Evolutionary conservation across 345 rosid genomes (phyloP).

Genomic region (Camelina hispida): DNA sequence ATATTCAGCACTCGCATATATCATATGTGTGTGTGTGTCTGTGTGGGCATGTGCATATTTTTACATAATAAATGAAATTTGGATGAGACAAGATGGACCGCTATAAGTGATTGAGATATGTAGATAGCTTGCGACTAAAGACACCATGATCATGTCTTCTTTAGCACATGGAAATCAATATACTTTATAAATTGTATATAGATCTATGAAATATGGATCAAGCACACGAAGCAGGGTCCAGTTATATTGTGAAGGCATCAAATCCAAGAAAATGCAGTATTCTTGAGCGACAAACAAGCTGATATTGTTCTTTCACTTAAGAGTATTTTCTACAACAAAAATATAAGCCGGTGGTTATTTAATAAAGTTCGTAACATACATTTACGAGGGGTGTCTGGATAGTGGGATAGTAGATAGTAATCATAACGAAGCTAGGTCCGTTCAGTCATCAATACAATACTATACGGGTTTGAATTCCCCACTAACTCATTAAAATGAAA

Average conservation of each 20-base stretch:
- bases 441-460: neutral
- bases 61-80: constrained; percentile 26
- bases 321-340: constrained; percentile 8
- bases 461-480: neutral
- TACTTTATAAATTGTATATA: neutral
- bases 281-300: constrained; percentile 38
- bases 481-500: neutral
- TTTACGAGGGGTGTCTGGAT: neutral
- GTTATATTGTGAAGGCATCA: constrained; percentile 5
- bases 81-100: constrained; percentile 43
- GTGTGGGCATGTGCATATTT: constrained; percentile 36
- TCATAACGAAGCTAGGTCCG: neutral
- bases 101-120: constrained; percentile 39
- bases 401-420: neutral
- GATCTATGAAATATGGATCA: constrained; percentile 10
- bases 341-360: constrained; percentile 7
- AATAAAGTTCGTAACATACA: neutral
- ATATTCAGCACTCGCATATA: constrained; percentile 1
- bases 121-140: constrained; percentile 42
- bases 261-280: neutral
- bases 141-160: constrained; percentile 37
- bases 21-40: neutral
- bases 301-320: constrained; percentile 17
- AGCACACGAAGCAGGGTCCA: constrained; percentile 29
- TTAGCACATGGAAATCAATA: constrained; percentile 30